These are phyloP conservation scores for Dentipellis sp. DNA, from an alignment of 768 basidiomycete genomes.

Conservation along the genomic window DNA sequence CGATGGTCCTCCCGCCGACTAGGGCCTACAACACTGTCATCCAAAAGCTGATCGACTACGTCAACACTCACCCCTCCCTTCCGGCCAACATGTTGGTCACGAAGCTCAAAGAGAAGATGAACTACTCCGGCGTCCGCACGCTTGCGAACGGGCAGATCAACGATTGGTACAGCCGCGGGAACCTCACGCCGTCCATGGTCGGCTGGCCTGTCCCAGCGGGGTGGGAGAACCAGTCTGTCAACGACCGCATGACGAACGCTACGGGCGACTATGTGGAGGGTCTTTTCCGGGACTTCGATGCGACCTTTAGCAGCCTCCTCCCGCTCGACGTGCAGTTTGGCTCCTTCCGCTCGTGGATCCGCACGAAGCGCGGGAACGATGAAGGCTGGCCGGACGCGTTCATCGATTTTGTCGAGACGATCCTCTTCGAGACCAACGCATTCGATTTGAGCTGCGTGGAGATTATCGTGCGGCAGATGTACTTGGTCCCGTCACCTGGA, in stretches of 20 bases:
- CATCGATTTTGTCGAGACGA: slow-evolving; percentile 17
- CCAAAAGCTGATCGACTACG: slow-evolving; percentile 6
- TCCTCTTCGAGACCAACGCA: slow-evolving; percentile 18
- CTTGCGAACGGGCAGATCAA: slow-evolving; percentile 5
- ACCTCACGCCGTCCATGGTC: slow-evolving; percentile 3
- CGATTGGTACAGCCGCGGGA: not conserved
- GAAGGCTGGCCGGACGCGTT: slow-evolving; percentile 14
- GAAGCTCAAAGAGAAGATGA: slow-evolving; percentile 7
- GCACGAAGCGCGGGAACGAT: not conserved
- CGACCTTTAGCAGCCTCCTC: slow-evolving; percentile 11
- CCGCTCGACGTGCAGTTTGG: slow-evolving; percentile 14
- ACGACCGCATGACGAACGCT: slow-evolving; percentile 11
- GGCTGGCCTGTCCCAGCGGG: slow-evolving; percentile 8
- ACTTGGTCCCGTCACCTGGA: slow-evolving; percentile 12
- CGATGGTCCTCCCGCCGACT: slow-evolving; percentile 13
- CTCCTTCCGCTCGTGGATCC: slow-evolving; percentile 15
- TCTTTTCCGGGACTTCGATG: slow-evolving; percentile 7
- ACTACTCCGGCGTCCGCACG: slow-evolving; percentile 7
- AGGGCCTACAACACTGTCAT: slow-evolving; percentile 3
- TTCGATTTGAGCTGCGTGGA: slow-evolving; percentile 17
- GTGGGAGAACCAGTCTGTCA: slow-evolving; percentile 5
- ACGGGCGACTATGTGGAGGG: slow-evolving; percentile 3
- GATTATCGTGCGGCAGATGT: slow-evolving; percentile 18
- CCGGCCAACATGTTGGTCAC: slow-evolving; percentile 6
- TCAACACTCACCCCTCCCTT: not conserved